phyloP scores from a whole-genome alignment of 495 filamentous ascomycete genomes.

The Podospora pseudopauciseta region DNA sequence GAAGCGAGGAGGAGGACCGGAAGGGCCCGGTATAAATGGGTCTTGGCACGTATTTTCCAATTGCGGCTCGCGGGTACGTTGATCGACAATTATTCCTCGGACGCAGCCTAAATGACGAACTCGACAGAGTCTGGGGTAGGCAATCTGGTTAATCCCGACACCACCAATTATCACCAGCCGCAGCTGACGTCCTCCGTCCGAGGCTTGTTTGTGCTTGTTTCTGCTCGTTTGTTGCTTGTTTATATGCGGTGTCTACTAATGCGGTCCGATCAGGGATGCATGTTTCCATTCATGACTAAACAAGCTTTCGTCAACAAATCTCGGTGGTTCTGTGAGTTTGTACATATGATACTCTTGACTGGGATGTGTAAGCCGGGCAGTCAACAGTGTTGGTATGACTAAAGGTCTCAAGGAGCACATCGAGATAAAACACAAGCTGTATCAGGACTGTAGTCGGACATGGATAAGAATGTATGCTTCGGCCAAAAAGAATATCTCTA shows the following conservation, averaged over 20 bases:
- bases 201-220: slow-evolving; percentile 1
- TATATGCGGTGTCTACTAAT: slow-evolving; percentile 17
- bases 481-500: no score
- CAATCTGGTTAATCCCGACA: slow-evolving; percentile 21
- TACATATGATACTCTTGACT: no score
- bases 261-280: slow-evolving; percentile 11
- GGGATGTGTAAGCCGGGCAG: no score
- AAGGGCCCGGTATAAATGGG: background rate
- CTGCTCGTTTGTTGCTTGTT: background rate
- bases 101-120: slow-evolving; percentile 19
- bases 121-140: background rate
- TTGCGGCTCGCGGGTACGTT: background rate
- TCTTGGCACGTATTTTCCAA: slow-evolving; percentile 7
- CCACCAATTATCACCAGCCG: slow-evolving; percentile 1
- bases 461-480: no score
- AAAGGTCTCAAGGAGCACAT: no score
- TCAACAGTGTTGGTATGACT: no score
- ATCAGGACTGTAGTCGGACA: no score
- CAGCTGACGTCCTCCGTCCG: slow-evolving; percentile 6
- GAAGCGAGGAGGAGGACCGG: slow-evolving; percentile 6
- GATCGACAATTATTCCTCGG: slow-evolving; percentile 2
- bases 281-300: background rate
- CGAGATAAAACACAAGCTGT: no score
- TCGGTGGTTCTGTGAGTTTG: no score
- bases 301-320: background rate